Percentiles rank a stretch among this genome's conserved stretches.
Evolutionary conservation across 78 protist genomes (phyloP).

Genomic region (Dictyostelium capitatum): DNA sequence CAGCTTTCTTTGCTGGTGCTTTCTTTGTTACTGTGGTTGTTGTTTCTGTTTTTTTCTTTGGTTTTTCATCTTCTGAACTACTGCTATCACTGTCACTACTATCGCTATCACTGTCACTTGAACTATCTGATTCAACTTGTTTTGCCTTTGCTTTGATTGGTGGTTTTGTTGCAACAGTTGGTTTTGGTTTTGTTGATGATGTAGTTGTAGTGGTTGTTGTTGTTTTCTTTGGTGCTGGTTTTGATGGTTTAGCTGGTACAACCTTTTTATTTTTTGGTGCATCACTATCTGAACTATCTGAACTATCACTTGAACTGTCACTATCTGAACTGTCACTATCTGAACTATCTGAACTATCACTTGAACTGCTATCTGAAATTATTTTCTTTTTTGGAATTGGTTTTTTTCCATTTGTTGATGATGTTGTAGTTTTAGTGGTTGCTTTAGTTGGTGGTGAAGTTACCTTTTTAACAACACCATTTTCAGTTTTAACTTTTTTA

Average conservation of each 20-base stretch:
- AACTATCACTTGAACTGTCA: background rate
- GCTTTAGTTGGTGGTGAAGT: background rate
- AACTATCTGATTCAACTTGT: slow-evolving; percentile 15
- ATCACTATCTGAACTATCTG: background rate
- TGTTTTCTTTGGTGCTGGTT: slow-evolving; percentile 10
- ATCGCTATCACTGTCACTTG: background rate
- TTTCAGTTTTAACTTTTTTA: slow-evolving; percentile 12
- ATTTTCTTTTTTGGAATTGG: background rate
- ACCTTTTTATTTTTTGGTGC: background rate
- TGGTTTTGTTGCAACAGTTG: slow-evolving; percentile 10
- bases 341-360: background rate
- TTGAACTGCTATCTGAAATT: too few species aligned
- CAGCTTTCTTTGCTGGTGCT: slow-evolving; percentile 45
- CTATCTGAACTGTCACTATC: background rate
- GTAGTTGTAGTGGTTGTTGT: background rate
- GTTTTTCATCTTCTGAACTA: slow-evolving; percentile 2
- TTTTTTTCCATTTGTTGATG: background rate
- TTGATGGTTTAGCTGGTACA: slow-evolving; percentile 3
- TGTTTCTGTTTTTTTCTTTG: slow-evolving; percentile 12
- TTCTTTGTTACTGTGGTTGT: slow-evolving; percentile 10
- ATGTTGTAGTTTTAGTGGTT: slow-evolving; percentile 26
- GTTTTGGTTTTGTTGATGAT: background rate
- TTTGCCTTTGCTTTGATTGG: background rate
- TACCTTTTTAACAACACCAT: background rate
- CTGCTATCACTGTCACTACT: background rate